phyloP scores from a whole-genome alignment of 2,329 filamentous ascomycete genomes.

The Mariannaea elegans region DNA sequence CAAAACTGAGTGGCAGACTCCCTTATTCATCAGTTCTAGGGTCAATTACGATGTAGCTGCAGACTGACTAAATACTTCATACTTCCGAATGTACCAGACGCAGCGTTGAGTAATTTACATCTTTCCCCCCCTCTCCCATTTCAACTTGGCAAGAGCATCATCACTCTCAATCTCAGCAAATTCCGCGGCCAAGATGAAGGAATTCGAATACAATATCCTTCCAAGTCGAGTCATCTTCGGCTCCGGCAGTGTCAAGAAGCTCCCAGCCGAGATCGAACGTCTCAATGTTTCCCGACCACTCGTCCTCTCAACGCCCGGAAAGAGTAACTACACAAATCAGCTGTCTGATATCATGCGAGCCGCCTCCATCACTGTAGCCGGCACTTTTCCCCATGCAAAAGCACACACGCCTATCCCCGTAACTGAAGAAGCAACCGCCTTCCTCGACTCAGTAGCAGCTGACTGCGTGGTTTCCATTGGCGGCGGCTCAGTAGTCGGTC shows the following conservation, averaged over 20 bases:
- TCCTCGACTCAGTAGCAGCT: not conserved
- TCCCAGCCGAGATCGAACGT: constrained; percentile 53
- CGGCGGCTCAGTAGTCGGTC: constrained; percentile 54
- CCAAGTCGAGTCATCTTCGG: constrained; percentile 65
- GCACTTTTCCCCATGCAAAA: not conserved
- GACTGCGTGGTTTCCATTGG: constrained; percentile 31
- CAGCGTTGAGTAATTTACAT: too few relatives aligned
- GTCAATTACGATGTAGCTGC: too few relatives aligned
- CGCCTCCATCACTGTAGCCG: constrained; percentile 3
- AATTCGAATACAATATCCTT: constrained; percentile 63
- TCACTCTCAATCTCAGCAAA: not conserved
- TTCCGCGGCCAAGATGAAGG: not conserved
- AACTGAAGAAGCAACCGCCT: not conserved
- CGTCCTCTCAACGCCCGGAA: constrained; percentile 60
- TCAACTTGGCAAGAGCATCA: too few relatives aligned
- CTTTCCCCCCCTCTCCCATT: too few relatives aligned
- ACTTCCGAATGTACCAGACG: too few relatives aligned
- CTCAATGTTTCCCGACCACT: constrained; percentile 59
- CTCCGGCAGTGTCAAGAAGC: constrained; percentile 59
- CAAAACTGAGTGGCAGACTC: too few relatives aligned
- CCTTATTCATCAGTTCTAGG: too few relatives aligned
- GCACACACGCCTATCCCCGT: constrained; percentile 1
- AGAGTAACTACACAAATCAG: not conserved
- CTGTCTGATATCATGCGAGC: not conserved
- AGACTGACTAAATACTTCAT: too few relatives aligned